phyloP scores from a whole-genome alignment of 2,329 filamentous ascomycete species.

The Diaporthe ampelina region DNA sequence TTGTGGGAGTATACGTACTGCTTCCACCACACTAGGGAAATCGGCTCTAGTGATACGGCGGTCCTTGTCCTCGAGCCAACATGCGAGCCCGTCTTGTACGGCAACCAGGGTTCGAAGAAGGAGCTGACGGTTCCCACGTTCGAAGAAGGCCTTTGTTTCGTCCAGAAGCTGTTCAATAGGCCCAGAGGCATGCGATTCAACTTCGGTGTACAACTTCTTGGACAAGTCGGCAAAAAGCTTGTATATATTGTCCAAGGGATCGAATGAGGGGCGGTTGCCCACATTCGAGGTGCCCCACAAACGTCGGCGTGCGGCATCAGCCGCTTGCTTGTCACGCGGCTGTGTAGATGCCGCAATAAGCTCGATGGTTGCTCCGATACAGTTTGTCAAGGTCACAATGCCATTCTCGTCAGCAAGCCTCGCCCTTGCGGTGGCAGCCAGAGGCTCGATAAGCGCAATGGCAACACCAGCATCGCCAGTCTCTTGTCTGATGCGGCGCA shows the following conservation, averaged over 20 bases:
- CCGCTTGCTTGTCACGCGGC: conserved; percentile 71
- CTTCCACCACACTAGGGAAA: conserved; percentile 55
- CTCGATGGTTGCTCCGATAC: conserved; percentile 55
- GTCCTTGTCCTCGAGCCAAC: conserved; percentile 74
- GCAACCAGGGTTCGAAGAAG: conserved; percentile 69
- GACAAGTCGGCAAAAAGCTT: conserved; percentile 69
- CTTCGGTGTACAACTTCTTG: conserved; percentile 63
- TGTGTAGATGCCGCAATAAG: conserved; percentile 64
- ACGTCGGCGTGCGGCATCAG: conserved; percentile 75
- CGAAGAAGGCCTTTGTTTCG: conserved; percentile 66
- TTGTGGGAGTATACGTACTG: conserved; percentile 56
- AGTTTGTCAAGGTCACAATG: conserved; percentile 45
- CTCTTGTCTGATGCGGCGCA: conserved; percentile 70
- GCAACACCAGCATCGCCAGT: conserved; percentile 77
- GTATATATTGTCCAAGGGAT: conserved; percentile 78
- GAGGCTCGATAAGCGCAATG: conserved; percentile 77
- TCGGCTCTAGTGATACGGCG: conserved; percentile 58
- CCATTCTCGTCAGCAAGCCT: conserved; percentile 45
- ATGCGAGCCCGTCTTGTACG: conserved; percentile 72
- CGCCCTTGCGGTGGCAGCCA: conserved; percentile 70
- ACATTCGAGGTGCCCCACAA: conserved; percentile 72
- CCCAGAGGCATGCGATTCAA: conserved; percentile 50
- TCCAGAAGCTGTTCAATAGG: conserved; percentile 62
- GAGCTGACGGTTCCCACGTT: conserved; percentile 62
- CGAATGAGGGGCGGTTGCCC: conserved; percentile 59